A percentile compares a stretch with the other conserved stretches of the same genome.
phyloP scores from a whole-genome alignment of 2,329 filamentous ascomycete genomes.

The Pseudogymnoascus sp. region DNA sequence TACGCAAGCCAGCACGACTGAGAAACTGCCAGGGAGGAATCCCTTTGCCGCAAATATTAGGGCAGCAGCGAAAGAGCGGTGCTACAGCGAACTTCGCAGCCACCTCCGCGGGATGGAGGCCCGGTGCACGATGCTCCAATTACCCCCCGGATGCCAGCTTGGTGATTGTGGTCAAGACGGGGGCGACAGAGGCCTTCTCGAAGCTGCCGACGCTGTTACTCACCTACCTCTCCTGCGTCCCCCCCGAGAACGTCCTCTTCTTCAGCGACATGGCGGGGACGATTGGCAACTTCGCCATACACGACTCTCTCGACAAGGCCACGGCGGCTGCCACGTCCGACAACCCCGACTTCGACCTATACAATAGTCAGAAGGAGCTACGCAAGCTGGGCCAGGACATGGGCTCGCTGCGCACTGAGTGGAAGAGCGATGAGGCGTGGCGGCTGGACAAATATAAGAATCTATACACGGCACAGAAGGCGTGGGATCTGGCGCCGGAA shows the following conservation, averaged over 20 bases:
- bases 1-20: neutral
- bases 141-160: slow-evolving; percentile 19
- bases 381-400: slow-evolving; percentile 40
- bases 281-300: slow-evolving; percentile 38
- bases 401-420: neutral
- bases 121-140: neutral
- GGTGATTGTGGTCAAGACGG: slow-evolving; percentile 50
- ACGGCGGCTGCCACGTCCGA: slow-evolving; percentile 35
- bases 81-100: neutral
- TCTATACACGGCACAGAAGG: slow-evolving; percentile 50
- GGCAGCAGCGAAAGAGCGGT: neutral
- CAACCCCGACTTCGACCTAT: slow-evolving; percentile 44
- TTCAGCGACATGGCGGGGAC: slow-evolving; percentile 51
- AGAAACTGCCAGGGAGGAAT: neutral
- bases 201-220: slow-evolving; percentile 48
- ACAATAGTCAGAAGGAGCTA: slow-evolving; percentile 36
- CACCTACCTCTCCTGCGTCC: slow-evolving; percentile 43
- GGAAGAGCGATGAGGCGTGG: slow-evolving; percentile 38
- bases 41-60: neutral
- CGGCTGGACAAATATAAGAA: slow-evolving; percentile 57
- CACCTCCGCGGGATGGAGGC: neutral
- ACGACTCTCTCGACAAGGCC: slow-evolving; percentile 42
- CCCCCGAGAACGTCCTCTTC: slow-evolving; percentile 43
- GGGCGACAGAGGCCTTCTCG: slow-evolving; percentile 46
- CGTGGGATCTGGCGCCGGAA: slow-evolving; percentile 42